Percentiles rank a stretch among this genome's conserved stretches.
phyloP scores from a whole-genome alignment of 495 filamentous ascomycete species.

The Penicillium steckii region DNA sequence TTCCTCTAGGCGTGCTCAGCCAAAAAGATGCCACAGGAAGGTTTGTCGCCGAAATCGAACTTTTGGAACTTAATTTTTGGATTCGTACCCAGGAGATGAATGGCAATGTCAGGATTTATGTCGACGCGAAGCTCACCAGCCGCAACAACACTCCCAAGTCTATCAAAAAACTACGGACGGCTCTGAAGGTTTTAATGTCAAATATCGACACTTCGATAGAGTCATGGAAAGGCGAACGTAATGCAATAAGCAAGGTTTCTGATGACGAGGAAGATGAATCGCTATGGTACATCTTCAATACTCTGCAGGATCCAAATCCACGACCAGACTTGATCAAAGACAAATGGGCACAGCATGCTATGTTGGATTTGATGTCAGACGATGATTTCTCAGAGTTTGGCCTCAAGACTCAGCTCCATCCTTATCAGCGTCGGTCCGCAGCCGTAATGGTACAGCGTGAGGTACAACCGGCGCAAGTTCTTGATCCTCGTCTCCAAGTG shows the following conservation, averaged over 20 bases:
- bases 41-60: conserved; percentile 23
- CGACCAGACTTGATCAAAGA: conserved; percentile 50
- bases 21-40: neutral
- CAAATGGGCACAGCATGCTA: conserved; percentile 55
- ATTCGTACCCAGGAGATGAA: conserved; percentile 25
- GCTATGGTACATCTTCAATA: conserved; percentile 86
- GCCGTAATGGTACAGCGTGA: conserved; percentile 87
- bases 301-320: conserved; percentile 69
- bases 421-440: conserved; percentile 79
- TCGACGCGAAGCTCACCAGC: conserved; percentile 66
- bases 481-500: conserved; percentile 71
- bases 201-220: conserved; percentile 54
- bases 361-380: conserved; percentile 56
- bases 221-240: conserved; percentile 54
- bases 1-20: conserved; percentile 18
- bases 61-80: conserved; percentile 33
- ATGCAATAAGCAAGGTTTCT: conserved; percentile 6
- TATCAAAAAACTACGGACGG: conserved; percentile 38
- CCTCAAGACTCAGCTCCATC: conserved; percentile 67
- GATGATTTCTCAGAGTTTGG: conserved; percentile 48
- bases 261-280: conserved; percentile 51
- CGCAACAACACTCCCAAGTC: conserved; percentile 46
- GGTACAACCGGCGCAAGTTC: conserved; percentile 55
- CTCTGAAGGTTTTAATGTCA: conserved; percentile 51
- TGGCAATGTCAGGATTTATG: conserved; percentile 53